Evolutionary conservation across 2,329 filamentous ascomycete species (phyloP).

Genomic region (Aspergillus sp.): DNA sequence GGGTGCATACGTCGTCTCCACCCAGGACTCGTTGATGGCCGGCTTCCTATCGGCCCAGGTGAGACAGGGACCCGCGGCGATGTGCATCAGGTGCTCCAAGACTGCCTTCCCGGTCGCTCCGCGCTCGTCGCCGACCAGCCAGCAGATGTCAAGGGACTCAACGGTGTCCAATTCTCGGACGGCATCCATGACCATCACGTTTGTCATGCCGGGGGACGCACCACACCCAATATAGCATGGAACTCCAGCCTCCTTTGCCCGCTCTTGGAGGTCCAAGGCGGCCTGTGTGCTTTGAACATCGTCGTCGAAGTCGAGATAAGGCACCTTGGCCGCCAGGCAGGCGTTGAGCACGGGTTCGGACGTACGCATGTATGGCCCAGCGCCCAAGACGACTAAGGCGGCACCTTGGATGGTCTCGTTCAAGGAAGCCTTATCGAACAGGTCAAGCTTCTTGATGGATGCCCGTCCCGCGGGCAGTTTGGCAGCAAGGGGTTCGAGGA

Average conservation of each 20-base stretch:
- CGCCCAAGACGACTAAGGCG: constrained; percentile 2
- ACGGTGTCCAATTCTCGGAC: constrained; percentile 9
- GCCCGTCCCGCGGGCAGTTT: constrained; percentile 1
- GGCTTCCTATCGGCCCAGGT: constrained; percentile 9
- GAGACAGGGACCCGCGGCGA: constrained; percentile 11
- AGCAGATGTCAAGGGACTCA: constrained; percentile 10
- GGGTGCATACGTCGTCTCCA: constrained; percentile 11
- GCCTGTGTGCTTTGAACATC: constrained; percentile 5
- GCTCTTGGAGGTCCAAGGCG: constrained; percentile 1
- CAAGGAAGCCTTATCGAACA: constrained; percentile 1
- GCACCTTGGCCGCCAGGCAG: constrained; percentile 4
- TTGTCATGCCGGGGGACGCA: constrained; percentile 5
- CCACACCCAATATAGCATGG: constrained; percentile 6
- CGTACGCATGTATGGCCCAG: constrained; percentile 2
- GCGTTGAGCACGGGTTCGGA: constrained; percentile 3
- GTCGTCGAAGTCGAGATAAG: constrained; percentile 9
- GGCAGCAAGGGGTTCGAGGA: not conserved
- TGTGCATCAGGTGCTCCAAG: constrained; percentile 13
- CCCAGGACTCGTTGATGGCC: constrained; percentile 9
- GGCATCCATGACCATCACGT: constrained; percentile 4
- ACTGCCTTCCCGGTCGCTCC: constrained; percentile 9
- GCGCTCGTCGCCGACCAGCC: constrained; percentile 11
- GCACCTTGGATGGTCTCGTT: not conserved
- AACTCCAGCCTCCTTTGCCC: constrained; percentile 1
- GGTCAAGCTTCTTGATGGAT: constrained; percentile 2